A percentile compares a stretch with the other conserved stretches of the same genome.
These are phyloP conservation scores for Scolecobasidium constrictum DNA, from an alignment of 2,329 filamentous ascomycete genomes.

Conservation along the genomic window DNA sequence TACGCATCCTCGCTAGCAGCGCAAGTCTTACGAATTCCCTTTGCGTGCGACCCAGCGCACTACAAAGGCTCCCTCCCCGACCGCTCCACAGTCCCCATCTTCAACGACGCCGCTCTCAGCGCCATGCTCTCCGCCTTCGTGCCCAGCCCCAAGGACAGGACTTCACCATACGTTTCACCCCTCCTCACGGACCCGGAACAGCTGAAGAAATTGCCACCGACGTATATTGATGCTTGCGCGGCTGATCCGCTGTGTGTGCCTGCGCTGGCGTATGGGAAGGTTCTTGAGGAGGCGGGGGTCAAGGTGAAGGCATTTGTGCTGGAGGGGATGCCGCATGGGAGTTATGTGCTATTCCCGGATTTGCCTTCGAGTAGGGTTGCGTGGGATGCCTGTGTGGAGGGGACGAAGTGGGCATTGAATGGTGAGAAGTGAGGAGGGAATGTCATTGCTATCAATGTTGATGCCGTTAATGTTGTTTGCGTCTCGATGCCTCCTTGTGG, in stretches of 20 bases:
- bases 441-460: no score
- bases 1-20: background rate
- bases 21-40: background rate
- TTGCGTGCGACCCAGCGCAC: background rate
- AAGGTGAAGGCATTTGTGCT: conserved; percentile 1
- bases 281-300: conserved; percentile 1
- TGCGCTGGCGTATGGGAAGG: background rate
- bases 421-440: background rate
- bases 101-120: background rate
- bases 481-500: background rate
- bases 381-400: background rate
- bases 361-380: background rate
- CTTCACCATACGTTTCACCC: background rate
- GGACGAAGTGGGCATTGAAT: conserved; percentile 3
- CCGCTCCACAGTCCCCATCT: background rate
- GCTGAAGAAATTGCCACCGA: background rate
- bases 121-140: background rate
- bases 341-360: background rate
- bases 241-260: background rate
- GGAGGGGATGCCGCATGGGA: conserved; percentile 2
- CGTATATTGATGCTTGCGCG: conserved; percentile 1
- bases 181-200: background rate
- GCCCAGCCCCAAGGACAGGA: background rate
- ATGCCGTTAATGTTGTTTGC: no score
- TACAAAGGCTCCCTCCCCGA: background rate